Percentiles rank a stretch among this genome's conserved stretches.
These are phyloP conservation scores for Geotrichum histeridarum DNA, from an alignment of 1,139 yeast species.

Conservation along the genomic window DNA sequence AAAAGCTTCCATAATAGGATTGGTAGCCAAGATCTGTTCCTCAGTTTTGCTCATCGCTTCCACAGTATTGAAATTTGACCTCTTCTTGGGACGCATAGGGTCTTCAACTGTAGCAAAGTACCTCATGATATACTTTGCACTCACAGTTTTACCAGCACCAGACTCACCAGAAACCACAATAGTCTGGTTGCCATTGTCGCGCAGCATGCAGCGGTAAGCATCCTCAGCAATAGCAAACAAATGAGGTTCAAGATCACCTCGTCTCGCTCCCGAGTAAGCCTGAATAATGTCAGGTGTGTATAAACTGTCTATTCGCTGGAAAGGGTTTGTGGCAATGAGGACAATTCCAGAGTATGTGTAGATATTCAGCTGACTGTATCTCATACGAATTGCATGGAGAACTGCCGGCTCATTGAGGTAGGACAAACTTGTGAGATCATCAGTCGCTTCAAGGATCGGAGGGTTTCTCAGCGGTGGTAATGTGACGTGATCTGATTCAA, in stretches of 20 bases:
- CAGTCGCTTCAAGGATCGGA: conserved; percentile 87
- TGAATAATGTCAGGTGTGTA: conserved; percentile 90
- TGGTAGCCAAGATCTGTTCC: conserved; percentile 91
- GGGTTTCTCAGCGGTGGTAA: conserved; percentile 86
- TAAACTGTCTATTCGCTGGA: conserved; percentile 83
- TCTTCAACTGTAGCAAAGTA: conserved; percentile 94
- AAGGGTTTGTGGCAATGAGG: conserved; percentile 92
- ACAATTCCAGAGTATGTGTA: conserved; percentile 97
- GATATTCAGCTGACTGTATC: conserved; percentile 83
- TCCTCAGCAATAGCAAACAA: conserved; percentile 97
- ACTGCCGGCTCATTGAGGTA: conserved; percentile 93
- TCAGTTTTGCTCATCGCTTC: conserved; percentile 88
- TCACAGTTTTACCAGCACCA: conserved; percentile 97
- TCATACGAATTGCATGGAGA: conserved; percentile 85
- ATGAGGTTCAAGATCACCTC: conserved; percentile 96
- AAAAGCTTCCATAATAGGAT: conserved; percentile 97
- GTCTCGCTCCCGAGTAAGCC: conserved; percentile 87
- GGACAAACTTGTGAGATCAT: conserved; percentile 86
- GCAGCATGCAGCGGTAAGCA: conserved; percentile 85
- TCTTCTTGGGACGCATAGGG: conserved; percentile 40
- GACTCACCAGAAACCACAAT: conserved; percentile 97
- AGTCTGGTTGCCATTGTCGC: conserved; percentile 81
- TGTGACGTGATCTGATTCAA: conserved; percentile 43
- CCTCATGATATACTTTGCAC: conserved; percentile 96
- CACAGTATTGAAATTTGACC: conserved; percentile 25